Conservation (phyloP, 2,329 filamentous ascomycete genomes). For the Penicillium janthinellum region DNA sequence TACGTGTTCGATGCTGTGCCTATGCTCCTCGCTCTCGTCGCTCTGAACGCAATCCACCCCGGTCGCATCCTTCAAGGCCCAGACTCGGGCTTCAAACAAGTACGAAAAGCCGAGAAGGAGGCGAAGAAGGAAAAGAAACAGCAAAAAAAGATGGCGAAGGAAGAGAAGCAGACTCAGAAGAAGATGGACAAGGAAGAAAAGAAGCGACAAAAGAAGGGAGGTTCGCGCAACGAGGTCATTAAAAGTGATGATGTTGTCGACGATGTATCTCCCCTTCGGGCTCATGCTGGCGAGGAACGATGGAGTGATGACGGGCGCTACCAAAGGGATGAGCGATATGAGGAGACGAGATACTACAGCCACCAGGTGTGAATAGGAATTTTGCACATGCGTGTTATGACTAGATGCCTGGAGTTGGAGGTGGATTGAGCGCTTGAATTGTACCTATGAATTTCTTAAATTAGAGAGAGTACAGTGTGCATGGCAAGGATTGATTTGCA, state of each 20-base stretch:
- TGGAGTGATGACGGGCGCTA: background rate
- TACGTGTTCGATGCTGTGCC: slow-evolving; percentile 57
- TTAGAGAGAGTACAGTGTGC: background rate
- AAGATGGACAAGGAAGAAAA: background rate
- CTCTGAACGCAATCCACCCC: slow-evolving; percentile 53
- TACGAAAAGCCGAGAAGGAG: slow-evolving; percentile 46
- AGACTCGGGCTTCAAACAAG: slow-evolving; percentile 30
- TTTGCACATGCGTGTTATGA: no score
- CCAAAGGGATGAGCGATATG: background rate
- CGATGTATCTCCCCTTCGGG: background rate
- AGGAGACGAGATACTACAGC: background rate
- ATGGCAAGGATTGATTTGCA: background rate
- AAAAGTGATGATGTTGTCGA: background rate
- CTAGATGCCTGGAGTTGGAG: background rate
- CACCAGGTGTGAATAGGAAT: background rate
- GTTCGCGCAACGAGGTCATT: background rate
- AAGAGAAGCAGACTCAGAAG: background rate
- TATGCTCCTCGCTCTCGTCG: slow-evolving; percentile 53
- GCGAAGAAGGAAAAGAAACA: slow-evolving; percentile 47
- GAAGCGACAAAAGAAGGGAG: background rate
- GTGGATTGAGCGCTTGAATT: background rate
- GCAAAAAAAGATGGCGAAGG: background rate
- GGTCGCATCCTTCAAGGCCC: slow-evolving; percentile 51
- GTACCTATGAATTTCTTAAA: background rate
- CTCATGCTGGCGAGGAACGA: background rate